Evolutionary conservation across 2,329 filamentous ascomycete genomes (phyloP), one percentile per base, ranked within the genome.

Genomic region (Zelopaecilomyces penicillatus): DNA sequence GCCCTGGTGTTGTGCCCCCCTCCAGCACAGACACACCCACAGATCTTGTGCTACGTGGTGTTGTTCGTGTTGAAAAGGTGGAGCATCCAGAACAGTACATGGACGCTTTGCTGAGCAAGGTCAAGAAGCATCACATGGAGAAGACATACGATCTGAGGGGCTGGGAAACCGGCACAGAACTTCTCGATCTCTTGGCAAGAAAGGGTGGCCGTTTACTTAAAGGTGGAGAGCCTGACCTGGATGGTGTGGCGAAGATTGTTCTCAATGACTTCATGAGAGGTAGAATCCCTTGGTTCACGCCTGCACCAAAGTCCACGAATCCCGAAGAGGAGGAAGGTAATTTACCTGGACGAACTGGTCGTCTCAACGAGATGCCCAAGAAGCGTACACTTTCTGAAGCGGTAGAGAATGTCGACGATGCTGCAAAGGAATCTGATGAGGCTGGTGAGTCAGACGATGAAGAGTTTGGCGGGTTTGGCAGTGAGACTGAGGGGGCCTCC

Each of bases 11-110:
- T 35, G 93, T 97, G 1, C 93, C 93, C 4, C 91, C 93, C 0
- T 93, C 86, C 52, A 80, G 80, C 50, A 80, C 80, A 44, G 91
- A 96, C 58, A 86, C 83, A 0, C 86, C 90, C 29, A 81, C 90
- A 56, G 90, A 96, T 53, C 84, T 98, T 44, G 74, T 98, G 4
- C 75, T 98, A 7, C 80, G 91, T 52, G 93, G 93, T 52, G 90
- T 95, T 6, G 89, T 95, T 8, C 79, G 93, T 54, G 87, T 97
- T 2, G 93, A 98, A 65, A 96, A 95, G 59, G 91, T 98, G 1
- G 86, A 96, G 54, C 86, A 97, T 58, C 93, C 93, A 0, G 90
- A 94, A 58, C 93, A 98, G 57, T 98, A 98, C 61, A 93, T 98
- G 37, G 79, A 85, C 1, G 87, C 85, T 10, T 79, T 97, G 2